phyloP scores from a whole-genome alignment of 208 protist species.

The Crithidia acanthocephali region DNA sequence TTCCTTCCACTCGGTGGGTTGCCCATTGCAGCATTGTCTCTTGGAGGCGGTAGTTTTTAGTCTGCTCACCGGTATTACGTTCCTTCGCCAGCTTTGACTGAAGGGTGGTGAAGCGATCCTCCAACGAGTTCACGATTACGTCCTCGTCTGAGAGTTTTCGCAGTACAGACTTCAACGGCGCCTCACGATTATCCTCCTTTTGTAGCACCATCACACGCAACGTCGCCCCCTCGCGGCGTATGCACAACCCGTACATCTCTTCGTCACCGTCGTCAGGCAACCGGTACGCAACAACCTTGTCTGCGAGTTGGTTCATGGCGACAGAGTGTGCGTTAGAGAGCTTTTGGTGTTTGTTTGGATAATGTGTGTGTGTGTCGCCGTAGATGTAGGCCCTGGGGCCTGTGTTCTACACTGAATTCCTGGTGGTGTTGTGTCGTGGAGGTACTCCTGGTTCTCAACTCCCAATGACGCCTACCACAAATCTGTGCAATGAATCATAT shows the following conservation, averaged over 20 bases:
- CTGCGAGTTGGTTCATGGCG: slow-evolving; percentile 21
- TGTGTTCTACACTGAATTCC: neutral
- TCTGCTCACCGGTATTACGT: neutral
- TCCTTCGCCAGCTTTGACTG: slow-evolving; percentile 17
- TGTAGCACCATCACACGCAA: slow-evolving; percentile 31
- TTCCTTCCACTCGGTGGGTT: slow-evolving; percentile 17
- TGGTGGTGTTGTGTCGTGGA: too few relatives aligned
- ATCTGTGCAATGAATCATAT: too few relatives aligned
- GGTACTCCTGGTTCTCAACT: too few relatives aligned
- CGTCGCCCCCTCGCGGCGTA: slow-evolving; percentile 23
- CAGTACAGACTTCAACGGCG: slow-evolving; percentile 13
- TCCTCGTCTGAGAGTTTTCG: slow-evolving; percentile 28
- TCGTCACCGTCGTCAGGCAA: slow-evolving; percentile 17
- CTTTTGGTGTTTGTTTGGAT: too few relatives aligned
- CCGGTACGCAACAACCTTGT: slow-evolving; percentile 35
- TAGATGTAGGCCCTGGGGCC: too few relatives aligned
- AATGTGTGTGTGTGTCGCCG: too few relatives aligned
- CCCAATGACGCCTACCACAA: too few relatives aligned
- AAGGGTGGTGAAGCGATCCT: slow-evolving; percentile 17
- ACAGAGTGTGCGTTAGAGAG: neutral
- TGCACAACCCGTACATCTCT: slow-evolving; percentile 30
- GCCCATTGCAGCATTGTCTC: slow-evolving; percentile 32
- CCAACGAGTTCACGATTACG: slow-evolving; percentile 20
- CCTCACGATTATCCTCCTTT: slow-evolving; percentile 19
- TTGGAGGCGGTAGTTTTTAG: slow-evolving; percentile 17